Evolutionary conservation across 371 early-diverging fungal genomes (phyloP), one percentile per base, ranked within the genome.

Genomic region (Mucor mucedo): DNA sequence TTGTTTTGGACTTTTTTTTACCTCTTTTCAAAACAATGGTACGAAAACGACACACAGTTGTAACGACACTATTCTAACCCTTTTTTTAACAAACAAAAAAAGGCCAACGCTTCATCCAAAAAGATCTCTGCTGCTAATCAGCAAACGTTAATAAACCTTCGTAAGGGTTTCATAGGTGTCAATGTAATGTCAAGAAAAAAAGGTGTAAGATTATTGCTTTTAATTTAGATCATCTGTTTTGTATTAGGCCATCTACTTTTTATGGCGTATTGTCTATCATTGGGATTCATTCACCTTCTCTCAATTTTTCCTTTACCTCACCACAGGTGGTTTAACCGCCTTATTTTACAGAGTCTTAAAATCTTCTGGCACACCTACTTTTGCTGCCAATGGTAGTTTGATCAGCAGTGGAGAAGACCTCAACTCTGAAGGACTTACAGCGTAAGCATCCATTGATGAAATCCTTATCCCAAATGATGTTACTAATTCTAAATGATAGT

Each of bases 31-130:
- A 47, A 47, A 47, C n/a, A 47, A 47, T 47, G 47, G 47, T 47
- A 47, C 21, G 21, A 45, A 45, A 45, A 45, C 14, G 5, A 47
- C 16, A 21, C 16, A 35, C 35, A 35, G 35, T 35, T 35, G 8
- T 8, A 35, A 4, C 35, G 35, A 35, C 35, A 35, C 35, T 35
- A 35, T 35, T 35, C 35, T 35, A 35, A 35, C 35, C 35, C 8
- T 35, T 44, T 44, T n/a, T 21, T 21, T 21, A 21, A 21, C 21
- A 21, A 21, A 21, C 1, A 44, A 14, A 44, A 44, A 16, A 52
- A 90, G 93, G 93, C 93, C 52, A 91, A 91, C 73, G 83, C 87
- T 54, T 91, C 93, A 3, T 88, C 87, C 10, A 93, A 93, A 65
- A 88, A 87, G 66, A 87, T 88, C 48, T 87, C 88, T 5, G 80